Conservation (phyloP, 306 rosid genomes). For the Prosopis cineraria region DNA sequence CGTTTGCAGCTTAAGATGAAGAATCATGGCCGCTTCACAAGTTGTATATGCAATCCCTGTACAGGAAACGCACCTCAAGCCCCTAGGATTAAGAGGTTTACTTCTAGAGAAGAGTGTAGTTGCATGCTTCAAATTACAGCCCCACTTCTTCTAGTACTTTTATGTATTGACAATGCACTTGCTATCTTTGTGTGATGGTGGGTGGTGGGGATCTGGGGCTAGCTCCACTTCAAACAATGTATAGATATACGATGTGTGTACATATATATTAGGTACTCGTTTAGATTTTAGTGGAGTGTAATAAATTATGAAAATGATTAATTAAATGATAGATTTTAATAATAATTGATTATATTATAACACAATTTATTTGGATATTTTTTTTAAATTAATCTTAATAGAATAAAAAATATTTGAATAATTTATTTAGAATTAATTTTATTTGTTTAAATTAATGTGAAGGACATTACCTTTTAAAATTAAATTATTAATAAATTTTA, state of each 20-base stretch:
- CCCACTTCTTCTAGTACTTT: background rate
- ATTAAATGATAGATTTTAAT: too few species aligned
- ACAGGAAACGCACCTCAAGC: conserved; percentile 30
- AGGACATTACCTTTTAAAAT: too few species aligned
- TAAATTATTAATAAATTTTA: too few species aligned
- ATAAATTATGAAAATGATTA: too few species aligned
- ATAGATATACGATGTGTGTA: too few species aligned
- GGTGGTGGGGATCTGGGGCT: background rate
- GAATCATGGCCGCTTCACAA: background rate
- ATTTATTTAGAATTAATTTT: too few species aligned
- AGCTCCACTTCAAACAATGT: conserved; percentile 8
- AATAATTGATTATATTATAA: too few species aligned
- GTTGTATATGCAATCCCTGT: conserved; percentile 27
- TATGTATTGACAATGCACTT: background rate
- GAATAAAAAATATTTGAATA: too few species aligned
- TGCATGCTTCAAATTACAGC: background rate
- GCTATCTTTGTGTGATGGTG: background rate
- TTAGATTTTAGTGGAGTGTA: too few species aligned
- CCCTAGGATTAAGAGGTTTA: conserved; percentile 12
- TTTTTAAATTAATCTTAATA: too few species aligned
- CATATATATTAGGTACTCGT: conserved; percentile 12
- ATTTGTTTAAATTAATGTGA: too few species aligned
- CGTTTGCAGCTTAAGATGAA: conserved; percentile 15
- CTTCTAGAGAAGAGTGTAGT: conserved; percentile 6
- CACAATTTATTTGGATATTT: too few species aligned